These are phyloP conservation scores for Alternaria tenuissima DNA, from an alignment of 2,329 filamentous ascomycete species.

Conservation along the genomic window DNA sequence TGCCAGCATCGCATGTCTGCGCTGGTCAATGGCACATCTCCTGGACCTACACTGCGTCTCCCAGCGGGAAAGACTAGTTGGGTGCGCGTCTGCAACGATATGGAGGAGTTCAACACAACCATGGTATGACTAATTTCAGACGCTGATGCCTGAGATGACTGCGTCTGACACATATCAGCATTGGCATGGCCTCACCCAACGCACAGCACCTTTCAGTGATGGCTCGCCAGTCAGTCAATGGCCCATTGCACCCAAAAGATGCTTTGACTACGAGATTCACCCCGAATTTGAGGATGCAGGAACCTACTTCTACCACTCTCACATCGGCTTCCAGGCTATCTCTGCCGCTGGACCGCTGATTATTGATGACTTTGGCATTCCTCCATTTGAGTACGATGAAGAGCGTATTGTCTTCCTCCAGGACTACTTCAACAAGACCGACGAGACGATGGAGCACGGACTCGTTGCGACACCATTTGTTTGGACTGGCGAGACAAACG, in stretches of 20 bases:
- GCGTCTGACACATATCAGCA: conserved; percentile 55
- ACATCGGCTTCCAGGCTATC: conserved; percentile 69
- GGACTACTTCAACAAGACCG: conserved; percentile 66
- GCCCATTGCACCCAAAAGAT: conserved; percentile 68
- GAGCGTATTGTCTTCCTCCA: conserved; percentile 65
- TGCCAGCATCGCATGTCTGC: conserved; percentile 59
- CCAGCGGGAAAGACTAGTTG: conserved; percentile 59
- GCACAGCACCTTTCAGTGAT: conserved; percentile 69
- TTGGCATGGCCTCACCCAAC: conserved; percentile 71
- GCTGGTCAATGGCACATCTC: conserved; percentile 62
- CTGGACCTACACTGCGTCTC: conserved; percentile 61
- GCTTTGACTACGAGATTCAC: conserved; percentile 73
- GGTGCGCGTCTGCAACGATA: conserved; percentile 68
- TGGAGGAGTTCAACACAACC: conserved; percentile 63
- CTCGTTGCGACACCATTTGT: conserved; percentile 60
- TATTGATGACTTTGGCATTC: conserved; percentile 58
- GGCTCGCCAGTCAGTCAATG: conserved; percentile 71
- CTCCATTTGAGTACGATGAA: conserved; percentile 69
- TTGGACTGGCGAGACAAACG: conserved; percentile 68
- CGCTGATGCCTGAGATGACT: neutral
- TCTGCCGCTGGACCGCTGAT: conserved; percentile 67
- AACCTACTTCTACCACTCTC: conserved; percentile 74
- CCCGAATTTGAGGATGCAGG: conserved; percentile 64
- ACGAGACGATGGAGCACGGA: conserved; percentile 61
- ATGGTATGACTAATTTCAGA: conserved; percentile 52